Evolutionary conservation across 2,329 filamentous ascomycete genomes (phyloP), one percentile per base, ranked within the genome.

Genomic region (Bipolaris oryzae): DNA sequence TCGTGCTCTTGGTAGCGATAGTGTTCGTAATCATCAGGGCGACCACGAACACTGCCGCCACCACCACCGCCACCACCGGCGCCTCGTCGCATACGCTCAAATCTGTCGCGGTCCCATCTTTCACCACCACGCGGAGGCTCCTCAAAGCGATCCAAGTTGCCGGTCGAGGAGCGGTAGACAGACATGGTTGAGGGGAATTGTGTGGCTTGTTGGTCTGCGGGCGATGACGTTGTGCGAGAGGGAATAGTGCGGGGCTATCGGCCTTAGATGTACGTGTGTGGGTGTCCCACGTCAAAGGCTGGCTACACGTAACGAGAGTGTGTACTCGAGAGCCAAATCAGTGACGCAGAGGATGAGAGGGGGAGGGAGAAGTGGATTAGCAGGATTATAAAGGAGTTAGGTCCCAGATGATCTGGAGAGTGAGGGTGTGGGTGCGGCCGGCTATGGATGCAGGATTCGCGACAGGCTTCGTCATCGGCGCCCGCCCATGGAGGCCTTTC

Each of bases 31-130:
- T 76, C 75, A 21, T 72, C 69, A 15, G 46, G 52, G n/a, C 61
- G 62, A 34, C 62, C 61, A 37, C 78, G 65, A 16, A 51, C 41
- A 49, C 51, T 48, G 5, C 50, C 55, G 42, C 44, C 39, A 25
- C 39, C 41, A 18, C 49, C 20, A 5, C 35, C 37, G 7, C 38
- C 41, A 7, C 63, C 57, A 21, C 69, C 55, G 15, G 50, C 61
- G 38, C 55, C 55, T 55, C 60, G 51, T 44, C 74, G 68, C 68
- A 79, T 76, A 57, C 79, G 77, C 70, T 82, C 80, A 60, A 82
- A 82, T 57, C 76, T 76, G 56, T 81, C 80, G 56, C 80, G 76
- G 62, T 82, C 80, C 80, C 80, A 82, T 65, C 80, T 75, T 62
- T 81, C 66, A 43, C 64, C 67, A 33, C 53, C 58, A 31, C 71